These are phyloP conservation scores for Singerocomus inundabilis DNA, from an alignment of 1,284 basidiomycete species.

Conservation along the genomic window DNA sequence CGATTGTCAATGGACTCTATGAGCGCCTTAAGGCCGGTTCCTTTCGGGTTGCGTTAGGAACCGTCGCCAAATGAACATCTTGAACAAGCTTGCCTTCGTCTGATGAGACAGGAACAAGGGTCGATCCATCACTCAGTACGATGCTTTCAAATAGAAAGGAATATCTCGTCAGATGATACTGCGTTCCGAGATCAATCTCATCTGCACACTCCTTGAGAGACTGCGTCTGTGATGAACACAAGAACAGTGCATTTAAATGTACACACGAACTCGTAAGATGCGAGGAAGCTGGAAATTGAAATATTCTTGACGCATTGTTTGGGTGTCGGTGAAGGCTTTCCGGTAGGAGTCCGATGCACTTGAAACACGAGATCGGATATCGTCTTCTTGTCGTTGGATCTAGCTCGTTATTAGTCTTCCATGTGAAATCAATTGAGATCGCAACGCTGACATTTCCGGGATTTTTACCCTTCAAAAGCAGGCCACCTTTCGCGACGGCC, in stretches of 20 bases:
- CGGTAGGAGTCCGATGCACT: slow-evolving; percentile 85
- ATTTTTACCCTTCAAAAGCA: slow-evolving; percentile 92
- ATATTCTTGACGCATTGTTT: slow-evolving; percentile 91
- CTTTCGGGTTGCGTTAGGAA: slow-evolving; percentile 33
- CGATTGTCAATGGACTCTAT: slow-evolving; percentile 94
- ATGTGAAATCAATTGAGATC: slow-evolving; percentile 4
- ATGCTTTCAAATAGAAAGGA: slow-evolving; percentile 93
- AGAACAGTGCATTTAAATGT: slow-evolving; percentile 1
- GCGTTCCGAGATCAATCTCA: slow-evolving; percentile 94
- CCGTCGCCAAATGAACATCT: slow-evolving; percentile 3
- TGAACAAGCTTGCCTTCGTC: slow-evolving; percentile 48
- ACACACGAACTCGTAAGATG: slow-evolving; percentile 75
- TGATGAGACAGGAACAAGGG: slow-evolving; percentile 70
- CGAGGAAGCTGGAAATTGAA: slow-evolving; percentile 96
- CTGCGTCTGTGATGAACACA: slow-evolving; percentile 41
- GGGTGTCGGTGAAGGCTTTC: slow-evolving; percentile 89
- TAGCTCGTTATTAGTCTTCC: slow-evolving; percentile 34
- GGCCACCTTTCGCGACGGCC: slow-evolving; percentile 89
- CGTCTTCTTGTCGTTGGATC: slow-evolving; percentile 94
- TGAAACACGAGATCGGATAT: slow-evolving; percentile 84
- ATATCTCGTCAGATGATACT: slow-evolving; percentile 95
- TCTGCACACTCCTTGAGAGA: slow-evolving; percentile 95
- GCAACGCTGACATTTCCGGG: slow-evolving; percentile 75
- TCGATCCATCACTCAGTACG: slow-evolving; percentile 84
- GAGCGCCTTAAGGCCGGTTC: slow-evolving; percentile 79